phyloP scores from a whole-genome alignment of 2,329 filamentous ascomycete species.

The Pseudocercospora cruenta region DNA sequence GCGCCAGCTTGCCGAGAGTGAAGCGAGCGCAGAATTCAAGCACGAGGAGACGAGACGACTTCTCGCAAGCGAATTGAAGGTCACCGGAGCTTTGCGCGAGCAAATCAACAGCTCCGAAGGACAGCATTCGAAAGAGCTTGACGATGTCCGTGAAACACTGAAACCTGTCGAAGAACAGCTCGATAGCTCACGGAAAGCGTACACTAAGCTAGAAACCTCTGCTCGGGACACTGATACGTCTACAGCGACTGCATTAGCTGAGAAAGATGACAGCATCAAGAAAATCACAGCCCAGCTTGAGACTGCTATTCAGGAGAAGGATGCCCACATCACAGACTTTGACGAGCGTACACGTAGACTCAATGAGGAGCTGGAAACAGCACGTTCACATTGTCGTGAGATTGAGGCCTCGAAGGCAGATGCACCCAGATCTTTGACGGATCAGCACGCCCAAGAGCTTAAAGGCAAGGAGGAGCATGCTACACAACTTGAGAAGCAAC shows the following conservation, averaged over 20 bases:
- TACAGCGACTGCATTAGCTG: background rate
- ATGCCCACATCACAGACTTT: background rate
- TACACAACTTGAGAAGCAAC: background rate
- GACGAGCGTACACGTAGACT: background rate
- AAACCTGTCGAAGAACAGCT: conserved; percentile 14
- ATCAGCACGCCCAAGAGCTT: background rate
- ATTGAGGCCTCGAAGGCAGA: conserved; percentile 13
- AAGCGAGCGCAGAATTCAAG: background rate
- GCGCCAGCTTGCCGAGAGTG: background rate
- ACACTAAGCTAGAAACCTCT: conserved; percentile 8
- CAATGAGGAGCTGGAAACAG: background rate
- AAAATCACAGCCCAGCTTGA: background rate
- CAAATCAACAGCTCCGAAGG: background rate
- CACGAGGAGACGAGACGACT: background rate
- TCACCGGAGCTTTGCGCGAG: conserved; percentile 5
- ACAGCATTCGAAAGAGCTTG: conserved; percentile 3
- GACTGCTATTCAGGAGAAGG: background rate
- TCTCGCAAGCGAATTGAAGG: conserved; percentile 3
- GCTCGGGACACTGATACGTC: background rate
- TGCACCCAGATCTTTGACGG: background rate
- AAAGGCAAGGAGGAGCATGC: background rate
- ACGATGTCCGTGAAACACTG: background rate
- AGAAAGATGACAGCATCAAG: background rate
- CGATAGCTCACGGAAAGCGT: background rate
- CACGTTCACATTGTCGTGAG: conserved; percentile 9